Evolutionary conservation across 2,329 filamentous ascomycete species (phyloP).

Genomic region (Cordyceps pruinosa): DNA sequence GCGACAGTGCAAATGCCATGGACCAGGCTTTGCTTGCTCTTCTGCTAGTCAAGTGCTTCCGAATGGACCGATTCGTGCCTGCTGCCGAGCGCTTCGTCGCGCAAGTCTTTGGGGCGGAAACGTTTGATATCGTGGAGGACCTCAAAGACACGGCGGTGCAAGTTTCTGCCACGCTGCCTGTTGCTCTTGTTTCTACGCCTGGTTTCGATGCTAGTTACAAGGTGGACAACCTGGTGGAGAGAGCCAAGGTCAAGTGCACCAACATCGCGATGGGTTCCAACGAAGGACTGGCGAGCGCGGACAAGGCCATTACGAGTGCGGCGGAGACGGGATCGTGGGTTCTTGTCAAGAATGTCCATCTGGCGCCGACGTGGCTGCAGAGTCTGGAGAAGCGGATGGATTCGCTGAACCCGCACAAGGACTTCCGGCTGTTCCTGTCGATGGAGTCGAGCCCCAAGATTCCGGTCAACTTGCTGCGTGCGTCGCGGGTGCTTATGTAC

Average conservation of each 20-base stretch:
- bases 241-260: constrained; percentile 73
- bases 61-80: constrained; percentile 91
- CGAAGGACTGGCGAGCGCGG: constrained; percentile 83
- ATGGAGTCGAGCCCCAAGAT: constrained; percentile 98
- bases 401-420: constrained; percentile 83
- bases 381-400: constrained; percentile 96
- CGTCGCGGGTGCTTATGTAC: constrained; percentile 92
- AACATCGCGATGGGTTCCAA: constrained; percentile 99
- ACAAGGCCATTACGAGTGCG: constrained; percentile 90
- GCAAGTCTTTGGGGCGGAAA: constrained; percentile 72
- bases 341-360: constrained; percentile 96
- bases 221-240: constrained; percentile 88
- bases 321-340: constrained; percentile 93
- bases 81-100: constrained; percentile 85
- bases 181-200: constrained; percentile 87
- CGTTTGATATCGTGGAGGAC: constrained; percentile 81
- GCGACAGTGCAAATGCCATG: constrained; percentile 51
- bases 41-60: constrained; percentile 86
- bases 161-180: constrained; percentile 75
- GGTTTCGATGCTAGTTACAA: constrained; percentile 99
- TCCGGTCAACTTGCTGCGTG: constrained; percentile 87
- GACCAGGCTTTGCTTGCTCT: constrained; percentile 79
- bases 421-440: constrained; percentile 92
- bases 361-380: constrained; percentile 92
- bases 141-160: constrained; percentile 78